These are phyloP conservation scores for Ophiostoma ulmi DNA, from an alignment of 2,329 filamentous ascomycete species.

Conservation along the genomic window DNA sequence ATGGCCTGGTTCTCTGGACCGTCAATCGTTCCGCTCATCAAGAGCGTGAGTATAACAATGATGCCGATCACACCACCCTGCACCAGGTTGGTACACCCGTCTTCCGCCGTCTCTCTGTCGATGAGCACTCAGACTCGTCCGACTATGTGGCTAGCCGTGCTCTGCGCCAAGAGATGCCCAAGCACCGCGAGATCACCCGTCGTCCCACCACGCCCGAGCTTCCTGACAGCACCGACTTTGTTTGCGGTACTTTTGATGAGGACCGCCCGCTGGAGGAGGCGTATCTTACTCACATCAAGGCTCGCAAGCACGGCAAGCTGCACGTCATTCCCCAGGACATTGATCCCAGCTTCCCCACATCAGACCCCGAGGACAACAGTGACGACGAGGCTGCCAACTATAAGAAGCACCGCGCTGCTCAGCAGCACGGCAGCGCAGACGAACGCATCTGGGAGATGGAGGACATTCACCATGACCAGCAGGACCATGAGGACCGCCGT, in stretches of 20 bases:
- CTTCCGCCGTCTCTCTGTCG: conserved; percentile 30
- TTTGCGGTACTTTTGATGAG: conserved; percentile 96
- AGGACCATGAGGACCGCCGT: conserved; percentile 45
- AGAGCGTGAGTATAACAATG: conserved; percentile 21
- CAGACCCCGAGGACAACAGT: conserved; percentile 81
- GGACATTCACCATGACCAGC: conserved; percentile 56
- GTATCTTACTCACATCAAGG: conserved; percentile 78
- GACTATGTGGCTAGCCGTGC: conserved; percentile 47
- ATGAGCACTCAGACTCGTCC: conserved; percentile 57
- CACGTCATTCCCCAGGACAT: conserved; percentile 89
- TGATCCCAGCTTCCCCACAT: conserved; percentile 93
- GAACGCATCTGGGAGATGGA: conserved; percentile 65
- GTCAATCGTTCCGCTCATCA: conserved; percentile 36
- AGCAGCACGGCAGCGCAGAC: conserved; percentile 50
- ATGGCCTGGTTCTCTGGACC: conserved; percentile 60
- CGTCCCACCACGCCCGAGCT: conserved; percentile 72
- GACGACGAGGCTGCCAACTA: conserved; percentile 54
- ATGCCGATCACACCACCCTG: conserved; percentile 35
- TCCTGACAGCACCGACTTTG: conserved; percentile 96
- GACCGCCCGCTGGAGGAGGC: conserved; percentile 91
- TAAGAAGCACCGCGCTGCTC: conserved; percentile 18
- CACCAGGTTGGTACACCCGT: conserved; percentile 38
- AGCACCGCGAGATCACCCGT: conserved; percentile 43
- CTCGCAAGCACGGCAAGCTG: conserved; percentile 75
- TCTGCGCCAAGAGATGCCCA: conserved; percentile 33